Evolutionary conservation across 495 filamentous ascomycete species (phyloP).

Genomic region (Penicillium verhagenii): DNA sequence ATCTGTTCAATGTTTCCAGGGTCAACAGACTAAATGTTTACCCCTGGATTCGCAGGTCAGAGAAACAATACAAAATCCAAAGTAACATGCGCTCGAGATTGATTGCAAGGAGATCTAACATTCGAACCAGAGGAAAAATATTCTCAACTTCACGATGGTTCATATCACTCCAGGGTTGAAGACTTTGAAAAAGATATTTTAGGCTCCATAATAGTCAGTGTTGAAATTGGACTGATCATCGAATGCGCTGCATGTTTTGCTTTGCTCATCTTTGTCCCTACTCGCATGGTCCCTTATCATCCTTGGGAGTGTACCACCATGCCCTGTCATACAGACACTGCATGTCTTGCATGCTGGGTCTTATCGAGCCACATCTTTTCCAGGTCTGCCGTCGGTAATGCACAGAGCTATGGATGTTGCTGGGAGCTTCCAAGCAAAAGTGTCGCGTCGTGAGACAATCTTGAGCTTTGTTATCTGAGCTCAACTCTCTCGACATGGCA

Average conservation of each 20-base stretch:
- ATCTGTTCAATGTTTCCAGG: no score
- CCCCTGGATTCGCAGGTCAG: background rate
- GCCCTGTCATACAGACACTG: conserved; percentile 20
- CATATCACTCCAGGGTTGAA: background rate
- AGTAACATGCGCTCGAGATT: no score
- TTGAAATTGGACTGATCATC: conserved; percentile 23
- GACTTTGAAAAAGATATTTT: background rate
- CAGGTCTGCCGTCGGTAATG: conserved; percentile 12
- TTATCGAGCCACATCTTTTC: conserved; percentile 23
- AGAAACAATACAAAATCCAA: no score
- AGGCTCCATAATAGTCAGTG: conserved; percentile 6
- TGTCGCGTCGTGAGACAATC: conserved; percentile 17
- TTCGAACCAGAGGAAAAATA: no score
- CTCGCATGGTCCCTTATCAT: conserved; percentile 1
- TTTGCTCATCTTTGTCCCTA: background rate
- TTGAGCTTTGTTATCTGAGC: conserved; percentile 11
- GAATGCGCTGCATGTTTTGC: conserved; percentile 11
- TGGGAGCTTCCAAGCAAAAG: conserved; percentile 8
- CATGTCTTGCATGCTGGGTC: conserved; percentile 14
- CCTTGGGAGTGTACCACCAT: conserved; percentile 17
- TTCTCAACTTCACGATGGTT: no score
- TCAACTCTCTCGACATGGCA: conserved; percentile 20
- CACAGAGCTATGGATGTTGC: conserved; percentile 18
- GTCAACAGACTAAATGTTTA: background rate
- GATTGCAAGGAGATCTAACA: no score